Percentiles rank a stretch among this genome's conserved stretches.
Evolutionary conservation across 2,329 filamentous ascomycete species (phyloP).

Genomic region (Aureobasidium sp.): DNA sequence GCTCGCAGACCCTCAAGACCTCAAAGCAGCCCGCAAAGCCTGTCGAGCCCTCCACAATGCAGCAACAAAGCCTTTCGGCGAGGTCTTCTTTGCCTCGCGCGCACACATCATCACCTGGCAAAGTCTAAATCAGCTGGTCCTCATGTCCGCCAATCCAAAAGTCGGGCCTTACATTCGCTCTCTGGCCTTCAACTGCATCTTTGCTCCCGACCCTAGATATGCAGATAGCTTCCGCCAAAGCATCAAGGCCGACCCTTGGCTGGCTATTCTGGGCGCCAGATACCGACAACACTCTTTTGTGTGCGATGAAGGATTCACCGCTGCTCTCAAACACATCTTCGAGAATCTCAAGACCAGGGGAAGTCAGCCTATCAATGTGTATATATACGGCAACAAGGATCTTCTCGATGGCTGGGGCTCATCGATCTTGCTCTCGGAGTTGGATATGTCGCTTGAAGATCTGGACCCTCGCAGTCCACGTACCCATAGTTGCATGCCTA

Average conservation of each 20-base stretch:
- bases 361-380: background rate
- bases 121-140: background rate
- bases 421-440: background rate
- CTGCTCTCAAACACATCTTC: no score
- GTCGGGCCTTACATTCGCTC: background rate
- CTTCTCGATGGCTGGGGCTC: background rate
- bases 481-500: background rate
- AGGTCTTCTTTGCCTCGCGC: background rate
- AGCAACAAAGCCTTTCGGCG: background rate
- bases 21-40: background rate
- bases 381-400: background rate
- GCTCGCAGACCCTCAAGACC: background rate
- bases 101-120: background rate
- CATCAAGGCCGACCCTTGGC: no score
- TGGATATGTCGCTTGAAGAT: background rate
- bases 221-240: background rate
- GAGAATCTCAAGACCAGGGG: background rate
- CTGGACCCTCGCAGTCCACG: background rate
- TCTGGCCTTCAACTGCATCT: background rate
- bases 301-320: no score
- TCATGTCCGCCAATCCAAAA: background rate
- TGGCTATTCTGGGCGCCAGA: background rate
- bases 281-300: background rate
- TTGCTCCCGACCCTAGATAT: background rate
- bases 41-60: background rate